Base-by-base conservation (phyloP, 495 filamentous ascomycete genomes). In the Neurospora africana region DNA sequence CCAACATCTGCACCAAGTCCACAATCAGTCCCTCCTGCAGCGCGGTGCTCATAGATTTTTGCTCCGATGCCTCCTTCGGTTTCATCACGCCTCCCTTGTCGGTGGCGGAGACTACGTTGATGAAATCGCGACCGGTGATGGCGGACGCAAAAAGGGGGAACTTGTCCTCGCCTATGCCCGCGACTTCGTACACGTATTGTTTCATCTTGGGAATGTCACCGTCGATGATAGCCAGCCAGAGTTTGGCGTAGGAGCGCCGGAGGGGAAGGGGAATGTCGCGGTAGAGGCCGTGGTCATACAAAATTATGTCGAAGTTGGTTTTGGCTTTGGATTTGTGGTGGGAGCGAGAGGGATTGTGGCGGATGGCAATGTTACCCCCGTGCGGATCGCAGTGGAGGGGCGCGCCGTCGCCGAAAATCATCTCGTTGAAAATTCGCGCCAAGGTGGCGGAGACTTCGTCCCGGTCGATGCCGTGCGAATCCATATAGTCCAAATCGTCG, bases 241-340 rank as follows among this genome's bases (percentile, higher is more conserved):
- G 89, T 82, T 98, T 97, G 47, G 96, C 96, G 79, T 99, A 99
- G 68, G 90, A 91, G 11, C 93, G 88, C 69, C 92, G 90, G 4
- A 97, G 81, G 8, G 89, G 81, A 36, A 85, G 83, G 13, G 94
- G 92, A 74, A 99, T 98, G 76, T 94, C 92, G 47, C 96, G 91
- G 81, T 99, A 99, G 4, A 99, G 84, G 1, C 96, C 96, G 80
- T 99, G 96, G 77, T 99, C 96, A 79, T 97, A 97, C n/a, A 99
- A 87, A 73, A 99, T 91, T 73, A 99, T 91, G 77, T 99, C 96
- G 76, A 99, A 99, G 78, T 97, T 97, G 37, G 81, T 88, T 15
- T 78, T 71, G 35, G 76, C 76, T 10, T 77, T 61, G 19, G 71
- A 74, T 21, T 85, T 80, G 36, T 67, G 8, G 21, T 69, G 11